Evolutionary conservation across 2,329 filamentous ascomycete genomes (phyloP).

Genomic region (Geosmithia putterillii): DNA sequence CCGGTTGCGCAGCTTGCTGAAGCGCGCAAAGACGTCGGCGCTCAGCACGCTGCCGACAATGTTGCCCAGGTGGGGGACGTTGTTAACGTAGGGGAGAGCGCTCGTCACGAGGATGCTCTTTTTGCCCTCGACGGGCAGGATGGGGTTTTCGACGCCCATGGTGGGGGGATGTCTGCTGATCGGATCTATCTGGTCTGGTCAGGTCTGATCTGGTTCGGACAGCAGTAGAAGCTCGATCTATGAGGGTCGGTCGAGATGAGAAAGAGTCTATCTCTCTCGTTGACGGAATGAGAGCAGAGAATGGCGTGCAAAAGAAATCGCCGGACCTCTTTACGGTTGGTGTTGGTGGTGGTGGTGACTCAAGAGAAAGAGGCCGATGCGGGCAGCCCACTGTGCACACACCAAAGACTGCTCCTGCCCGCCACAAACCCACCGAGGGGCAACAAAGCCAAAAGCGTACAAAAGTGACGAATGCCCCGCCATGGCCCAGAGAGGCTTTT

Average conservation of each 20-base stretch:
- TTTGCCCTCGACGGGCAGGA: constrained; percentile 60
- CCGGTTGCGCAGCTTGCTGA: constrained; percentile 66
- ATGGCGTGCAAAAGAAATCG: not conserved
- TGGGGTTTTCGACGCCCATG: constrained; percentile 17
- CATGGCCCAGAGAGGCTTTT: constrained; percentile 3
- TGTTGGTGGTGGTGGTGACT: too few species aligned
- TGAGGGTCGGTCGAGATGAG: too few species aligned
- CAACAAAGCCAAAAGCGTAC: not conserved
- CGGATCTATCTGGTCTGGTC: not conserved
- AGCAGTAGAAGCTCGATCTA: too few species aligned
- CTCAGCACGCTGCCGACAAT: constrained; percentile 79
- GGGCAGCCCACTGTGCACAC: not conserved
- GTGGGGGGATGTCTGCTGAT: not conserved
- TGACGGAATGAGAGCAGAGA: too few species aligned
- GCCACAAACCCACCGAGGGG: not conserved
- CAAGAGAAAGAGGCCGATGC: not conserved
- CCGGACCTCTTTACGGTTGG: too few species aligned
- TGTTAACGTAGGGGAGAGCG: constrained; percentile 71
- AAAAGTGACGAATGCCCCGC: constrained; percentile 11
- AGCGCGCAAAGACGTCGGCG: constrained; percentile 77
- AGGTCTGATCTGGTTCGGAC: too few species aligned
- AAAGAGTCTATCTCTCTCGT: too few species aligned
- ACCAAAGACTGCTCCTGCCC: too few species aligned
- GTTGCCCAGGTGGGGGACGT: constrained; percentile 77
- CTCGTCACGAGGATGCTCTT: constrained; percentile 84